phyloP scores from a whole-genome alignment of 768 basidiomycete genomes.

The Leccinum pellstonianum region DNA sequence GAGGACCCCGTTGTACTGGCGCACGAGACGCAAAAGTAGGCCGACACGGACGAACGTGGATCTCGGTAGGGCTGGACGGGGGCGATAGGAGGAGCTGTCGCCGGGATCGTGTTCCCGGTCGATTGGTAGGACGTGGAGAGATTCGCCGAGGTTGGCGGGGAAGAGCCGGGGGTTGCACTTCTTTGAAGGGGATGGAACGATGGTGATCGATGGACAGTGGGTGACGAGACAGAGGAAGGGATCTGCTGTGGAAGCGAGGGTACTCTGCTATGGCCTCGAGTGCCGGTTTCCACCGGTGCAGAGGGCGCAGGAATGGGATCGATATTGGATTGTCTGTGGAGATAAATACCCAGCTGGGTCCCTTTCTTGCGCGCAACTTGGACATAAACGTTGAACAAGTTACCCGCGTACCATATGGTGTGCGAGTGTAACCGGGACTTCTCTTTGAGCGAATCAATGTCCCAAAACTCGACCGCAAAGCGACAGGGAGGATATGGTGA shows the following conservation, averaged over 20 bases:
- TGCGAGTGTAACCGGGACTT: slow-evolving; percentile 81
- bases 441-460: slow-evolving; percentile 76
- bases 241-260: slow-evolving; percentile 33
- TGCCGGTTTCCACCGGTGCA: slow-evolving; percentile 41
- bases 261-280: slow-evolving; percentile 26
- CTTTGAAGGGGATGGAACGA: slow-evolving; percentile 44
- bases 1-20: slow-evolving; percentile 80
- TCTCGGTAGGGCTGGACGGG: slow-evolving; percentile 76
- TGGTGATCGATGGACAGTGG: slow-evolving; percentile 42
- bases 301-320: slow-evolving; percentile 79
- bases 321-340: slow-evolving; percentile 80
- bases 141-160: slow-evolving; percentile 23
- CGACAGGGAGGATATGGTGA: slow-evolving; percentile 77
- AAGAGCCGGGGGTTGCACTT: slow-evolving; percentile 43
- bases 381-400: slow-evolving; percentile 84
- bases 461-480: slow-evolving; percentile 91
- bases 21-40: slow-evolving; percentile 84
- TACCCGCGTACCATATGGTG: slow-evolving; percentile 90
- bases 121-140: slow-evolving; percentile 24
- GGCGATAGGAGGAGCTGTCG: slow-evolving; percentile 43
- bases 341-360: slow-evolving; percentile 80
- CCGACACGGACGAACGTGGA: slow-evolving; percentile 64
- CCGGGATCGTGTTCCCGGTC: slow-evolving; percentile 31
- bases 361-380: slow-evolving; percentile 85
- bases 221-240: slow-evolving; percentile 27